Evolutionary conservation across 164 flowering plant genomes (phyloP), one percentile per base, ranked within the genome.

Genomic region (Kingdonia uniflora): DNA sequence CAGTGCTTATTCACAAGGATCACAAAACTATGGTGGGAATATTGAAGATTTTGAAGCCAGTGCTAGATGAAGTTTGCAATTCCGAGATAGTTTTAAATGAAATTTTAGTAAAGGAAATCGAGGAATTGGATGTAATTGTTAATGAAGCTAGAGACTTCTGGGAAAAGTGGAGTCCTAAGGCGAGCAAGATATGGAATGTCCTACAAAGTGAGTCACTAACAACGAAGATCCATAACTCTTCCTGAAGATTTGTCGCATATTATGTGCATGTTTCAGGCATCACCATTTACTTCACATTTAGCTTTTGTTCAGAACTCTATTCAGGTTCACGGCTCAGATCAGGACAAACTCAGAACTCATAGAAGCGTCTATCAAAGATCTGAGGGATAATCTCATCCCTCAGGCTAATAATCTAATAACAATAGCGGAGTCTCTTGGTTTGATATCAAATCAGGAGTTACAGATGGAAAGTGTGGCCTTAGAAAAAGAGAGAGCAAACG

Each of bases 391-490:
- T 47, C 57, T 58, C 41, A 67, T 57, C 29, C 79, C 80, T 16
- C 67, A 65, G 55, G 67, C 85, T 38, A 91, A 80, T 49, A 67
- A 45, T 65, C 60, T 83, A 66, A 72, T 60, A 38, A 72, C 70
- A 61, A 60, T 88, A 68, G 74, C 82, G 15, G 82, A 80, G 54
- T 48, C 68, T 55, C 49, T 88, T 58, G 60, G 76, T 64, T 67
- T 88, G 63, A 81, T 49, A 39, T 73, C 89, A 22, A 88, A 85
- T 60, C 84, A 83, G 74, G 91, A 80, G 55, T 73, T 88, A 54
- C 76, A 85, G 23, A 80, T 85, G 70, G 96, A 88, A 68, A 84
- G 76, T 26, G 95, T 85, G 62, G 91, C 95, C 45, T 88, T 88
- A 58, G 96, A 88, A 62, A 78, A 81, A 58, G 65, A 76, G 65